These are phyloP conservation scores for Eucalyptus grandis DNA, from an alignment of 345 rosid species.

Conservation along the genomic window DNA sequence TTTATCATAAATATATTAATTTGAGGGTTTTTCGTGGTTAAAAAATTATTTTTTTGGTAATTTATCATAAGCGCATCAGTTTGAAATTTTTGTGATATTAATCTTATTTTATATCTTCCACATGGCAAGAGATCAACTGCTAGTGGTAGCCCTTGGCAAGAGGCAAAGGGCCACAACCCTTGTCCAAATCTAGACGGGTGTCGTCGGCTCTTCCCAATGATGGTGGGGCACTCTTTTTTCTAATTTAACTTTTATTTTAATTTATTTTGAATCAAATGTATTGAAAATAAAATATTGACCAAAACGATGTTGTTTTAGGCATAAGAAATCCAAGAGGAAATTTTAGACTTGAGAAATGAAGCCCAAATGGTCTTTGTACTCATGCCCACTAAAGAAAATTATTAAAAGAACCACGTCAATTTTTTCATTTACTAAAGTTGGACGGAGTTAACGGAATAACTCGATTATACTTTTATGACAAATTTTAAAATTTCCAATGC, in stretches of 20 bases:
- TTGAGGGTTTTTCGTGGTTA: too few relatives aligned
- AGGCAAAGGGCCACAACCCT: fast-evolving
- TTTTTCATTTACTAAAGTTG: fast-evolving
- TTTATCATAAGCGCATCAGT: fast-evolving
- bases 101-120: fast-evolving
- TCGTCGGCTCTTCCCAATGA: fast-evolving
- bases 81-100: fast-evolving
- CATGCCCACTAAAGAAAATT: fast-evolving
- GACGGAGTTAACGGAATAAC: fast-evolving
- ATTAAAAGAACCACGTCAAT: too few relatives aligned
- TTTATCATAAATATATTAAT: too few relatives aligned
- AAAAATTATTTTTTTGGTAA: too few relatives aligned
- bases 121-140: fast-evolving
- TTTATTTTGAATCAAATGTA: too few relatives aligned
- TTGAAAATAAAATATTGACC: fast-evolving
- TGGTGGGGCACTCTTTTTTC: too few relatives aligned
- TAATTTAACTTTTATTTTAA: too few relatives aligned
- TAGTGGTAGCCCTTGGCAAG: fast-evolving
- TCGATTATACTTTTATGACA: fast-evolving
- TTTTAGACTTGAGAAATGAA: fast-evolving
- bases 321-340: too few relatives aligned
- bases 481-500: too few relatives aligned
- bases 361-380: fast-evolving
- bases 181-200: fast-evolving
- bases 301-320: too few relatives aligned